These are phyloP conservation scores for Trichoderma sp. DNA, from an alignment of 2,329 filamentous ascomycete species.

Conservation along the genomic window DNA sequence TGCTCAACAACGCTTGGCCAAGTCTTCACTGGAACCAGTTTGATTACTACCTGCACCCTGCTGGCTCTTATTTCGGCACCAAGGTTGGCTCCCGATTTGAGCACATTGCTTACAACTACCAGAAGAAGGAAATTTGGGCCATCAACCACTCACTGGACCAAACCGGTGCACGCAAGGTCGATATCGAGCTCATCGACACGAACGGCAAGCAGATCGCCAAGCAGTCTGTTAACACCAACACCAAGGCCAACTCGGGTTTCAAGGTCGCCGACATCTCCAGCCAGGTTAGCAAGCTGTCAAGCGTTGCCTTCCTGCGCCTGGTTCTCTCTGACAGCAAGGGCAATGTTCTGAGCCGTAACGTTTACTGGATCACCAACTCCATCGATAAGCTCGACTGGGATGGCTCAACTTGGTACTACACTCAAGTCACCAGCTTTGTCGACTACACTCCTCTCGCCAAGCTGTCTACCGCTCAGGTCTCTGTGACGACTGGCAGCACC, in stretches of 20 bases:
- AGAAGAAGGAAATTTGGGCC: slow-evolving; percentile 45
- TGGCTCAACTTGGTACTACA: slow-evolving; percentile 57
- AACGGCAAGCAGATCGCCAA: slow-evolving; percentile 44
- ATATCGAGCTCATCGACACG: slow-evolving; percentile 49
- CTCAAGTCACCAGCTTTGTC: slow-evolving; percentile 52
- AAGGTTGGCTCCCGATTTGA: slow-evolving; percentile 52
- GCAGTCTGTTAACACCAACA: slow-evolving; percentile 32
- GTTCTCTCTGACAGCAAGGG: slow-evolving; percentile 38
- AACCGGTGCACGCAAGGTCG: slow-evolving; percentile 42
- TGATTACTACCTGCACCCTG: slow-evolving; percentile 60
- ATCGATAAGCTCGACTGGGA: slow-evolving; percentile 55
- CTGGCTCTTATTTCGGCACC: slow-evolving; percentile 58
- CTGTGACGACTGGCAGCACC: slow-evolving; percentile 25
- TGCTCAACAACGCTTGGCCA: slow-evolving; percentile 65
- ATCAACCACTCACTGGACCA: slow-evolving; percentile 52
- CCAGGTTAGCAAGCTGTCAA: slow-evolving; percentile 33
- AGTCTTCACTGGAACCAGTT: slow-evolving; percentile 64
- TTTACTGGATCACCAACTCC: slow-evolving; percentile 55
- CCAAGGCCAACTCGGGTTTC: slow-evolving; percentile 46
- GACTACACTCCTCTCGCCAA: slow-evolving; percentile 46
- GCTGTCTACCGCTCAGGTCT: slow-evolving; percentile 40
- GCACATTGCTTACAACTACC: slow-evolving; percentile 56
- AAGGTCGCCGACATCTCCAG: slow-evolving; percentile 25
- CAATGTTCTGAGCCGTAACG: slow-evolving; percentile 50
- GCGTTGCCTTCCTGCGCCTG: slow-evolving; percentile 52